Evolutionary conservation across 345 rosid species (phyloP).

Genomic region (Raphanus sativus): DNA sequence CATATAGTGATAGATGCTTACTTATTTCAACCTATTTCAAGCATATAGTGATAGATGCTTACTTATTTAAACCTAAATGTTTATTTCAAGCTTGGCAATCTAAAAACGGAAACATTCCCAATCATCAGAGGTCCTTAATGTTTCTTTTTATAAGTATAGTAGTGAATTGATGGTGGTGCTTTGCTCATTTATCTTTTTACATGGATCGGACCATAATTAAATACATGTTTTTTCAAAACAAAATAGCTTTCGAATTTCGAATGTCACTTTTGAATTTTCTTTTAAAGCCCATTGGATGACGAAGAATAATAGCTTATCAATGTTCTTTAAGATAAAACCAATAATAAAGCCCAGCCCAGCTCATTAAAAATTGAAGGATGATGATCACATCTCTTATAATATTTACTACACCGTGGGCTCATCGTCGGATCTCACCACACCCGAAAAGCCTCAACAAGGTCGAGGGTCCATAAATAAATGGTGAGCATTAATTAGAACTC

Average conservation of each 20-base stretch:
- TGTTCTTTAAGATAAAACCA: neutral
- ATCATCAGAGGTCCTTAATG: neutral
- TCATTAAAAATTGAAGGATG: too few species aligned
- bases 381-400: conserved; percentile 2
- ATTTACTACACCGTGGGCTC: conserved; percentile 4
- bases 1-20: too few species aligned
- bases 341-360: conserved; percentile 19
- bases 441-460: conserved; percentile 23
- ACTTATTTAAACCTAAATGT: neutral
- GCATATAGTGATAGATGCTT: neutral
- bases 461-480: conserved; percentile 38
- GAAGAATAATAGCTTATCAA: neutral
- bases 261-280: neutral
- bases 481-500: conserved; percentile 43
- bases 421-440: conserved; percentile 4
- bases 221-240: neutral
- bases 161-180: neutral
- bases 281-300: neutral
- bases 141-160: neutral
- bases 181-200: neutral
- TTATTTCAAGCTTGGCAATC: neutral
- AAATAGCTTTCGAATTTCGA: neutral
- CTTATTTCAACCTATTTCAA: too few species aligned
- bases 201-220: too few species aligned
- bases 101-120: neutral